These are phyloP conservation scores for Aspergillus tanneri DNA, from an alignment of 2,329 filamentous ascomycete genomes.

Conservation along the genomic window DNA sequence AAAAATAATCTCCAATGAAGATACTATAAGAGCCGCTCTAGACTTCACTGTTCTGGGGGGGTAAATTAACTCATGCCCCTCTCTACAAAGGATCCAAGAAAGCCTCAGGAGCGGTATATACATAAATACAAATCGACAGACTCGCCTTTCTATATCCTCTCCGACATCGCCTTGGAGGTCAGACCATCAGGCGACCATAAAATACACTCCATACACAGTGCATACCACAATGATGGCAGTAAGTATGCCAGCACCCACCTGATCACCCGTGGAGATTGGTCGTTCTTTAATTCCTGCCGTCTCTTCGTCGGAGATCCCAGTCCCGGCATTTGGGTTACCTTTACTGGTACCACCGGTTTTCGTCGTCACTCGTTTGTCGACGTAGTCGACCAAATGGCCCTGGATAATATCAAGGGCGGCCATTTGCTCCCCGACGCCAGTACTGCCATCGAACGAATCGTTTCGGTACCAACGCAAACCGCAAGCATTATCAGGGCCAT, in stretches of 20 bases:
- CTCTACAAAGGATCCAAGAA: neutral
- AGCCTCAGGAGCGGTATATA: too few relatives aligned
- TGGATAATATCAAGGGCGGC: constrained; percentile 57
- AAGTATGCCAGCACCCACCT: constrained; percentile 5
- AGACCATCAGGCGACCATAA: constrained; percentile 1
- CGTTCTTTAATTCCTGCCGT: constrained; percentile 50
- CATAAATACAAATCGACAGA: neutral
- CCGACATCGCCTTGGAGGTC: too few relatives aligned
- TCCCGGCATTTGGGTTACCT: constrained; percentile 41
- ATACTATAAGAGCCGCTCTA: too few relatives aligned
- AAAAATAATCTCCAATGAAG: neutral
- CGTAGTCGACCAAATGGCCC: constrained; percentile 47
- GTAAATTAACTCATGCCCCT: too few relatives aligned
- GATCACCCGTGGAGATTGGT: constrained; percentile 29
- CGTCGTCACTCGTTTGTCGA: constrained; percentile 41
- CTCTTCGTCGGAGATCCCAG: constrained; percentile 40
- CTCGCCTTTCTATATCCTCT: too few relatives aligned
- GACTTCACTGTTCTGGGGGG: too few relatives aligned
- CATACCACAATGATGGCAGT: constrained; percentile 5
- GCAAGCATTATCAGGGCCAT: constrained; percentile 41
- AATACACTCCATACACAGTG: neutral
- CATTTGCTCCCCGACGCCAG: constrained; percentile 42
- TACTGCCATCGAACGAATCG: constrained; percentile 32
- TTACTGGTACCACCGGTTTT: constrained; percentile 57
- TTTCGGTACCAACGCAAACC: constrained; percentile 39